Conservation (phyloP, 2,329 filamentous ascomycete species). For the Geosmithia putterillii region DNA sequence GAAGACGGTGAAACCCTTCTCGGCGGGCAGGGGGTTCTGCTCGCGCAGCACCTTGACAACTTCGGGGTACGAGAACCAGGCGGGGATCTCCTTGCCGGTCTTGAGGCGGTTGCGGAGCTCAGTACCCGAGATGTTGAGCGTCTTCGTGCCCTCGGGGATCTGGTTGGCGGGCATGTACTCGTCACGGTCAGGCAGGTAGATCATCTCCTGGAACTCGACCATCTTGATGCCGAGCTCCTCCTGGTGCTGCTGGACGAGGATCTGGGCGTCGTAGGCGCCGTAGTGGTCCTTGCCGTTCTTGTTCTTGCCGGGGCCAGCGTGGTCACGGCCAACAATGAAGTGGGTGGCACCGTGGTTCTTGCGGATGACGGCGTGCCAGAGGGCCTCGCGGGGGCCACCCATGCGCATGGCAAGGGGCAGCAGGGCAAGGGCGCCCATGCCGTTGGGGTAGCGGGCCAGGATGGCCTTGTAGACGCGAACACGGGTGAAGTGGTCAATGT, state of each 20-base stretch:
- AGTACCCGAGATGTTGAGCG: conserved; percentile 74
- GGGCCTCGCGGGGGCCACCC: conserved; percentile 94
- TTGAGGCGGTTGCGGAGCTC: conserved; percentile 88
- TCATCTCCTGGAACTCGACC: conserved; percentile 99
- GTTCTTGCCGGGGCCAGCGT: conserved; percentile 97
- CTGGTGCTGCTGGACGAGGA: conserved; percentile 91
- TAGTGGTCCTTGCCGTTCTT: conserved; percentile 95
- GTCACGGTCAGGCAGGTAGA: conserved; percentile 92
- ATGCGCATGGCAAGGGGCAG: conserved; percentile 97
- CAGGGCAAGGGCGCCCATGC: conserved; percentile 94
- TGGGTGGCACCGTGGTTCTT: conserved; percentile 99
- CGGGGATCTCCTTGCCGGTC: conserved; percentile 82
- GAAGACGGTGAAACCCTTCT: conserved; percentile 97
- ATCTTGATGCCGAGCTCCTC: conserved; percentile 97
- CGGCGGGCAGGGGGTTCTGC: conserved; percentile 81
- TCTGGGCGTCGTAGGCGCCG: conserved; percentile 93
- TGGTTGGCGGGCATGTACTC: conserved; percentile 93
- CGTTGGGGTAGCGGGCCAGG: conserved; percentile 92
- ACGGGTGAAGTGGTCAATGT: conserved; percentile 99
- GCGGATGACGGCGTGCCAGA: conserved; percentile 99
- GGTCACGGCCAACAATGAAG: conserved; percentile 98
- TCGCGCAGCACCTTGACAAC: conserved; percentile 93
- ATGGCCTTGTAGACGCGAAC: conserved; percentile 98
- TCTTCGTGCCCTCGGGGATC: conserved; percentile 72
- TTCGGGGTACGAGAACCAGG: conserved; percentile 99